Evolutionary conservation across 768 basidiomycete genomes (phyloP).

Genomic region (Xanthoconium stramineum): DNA sequence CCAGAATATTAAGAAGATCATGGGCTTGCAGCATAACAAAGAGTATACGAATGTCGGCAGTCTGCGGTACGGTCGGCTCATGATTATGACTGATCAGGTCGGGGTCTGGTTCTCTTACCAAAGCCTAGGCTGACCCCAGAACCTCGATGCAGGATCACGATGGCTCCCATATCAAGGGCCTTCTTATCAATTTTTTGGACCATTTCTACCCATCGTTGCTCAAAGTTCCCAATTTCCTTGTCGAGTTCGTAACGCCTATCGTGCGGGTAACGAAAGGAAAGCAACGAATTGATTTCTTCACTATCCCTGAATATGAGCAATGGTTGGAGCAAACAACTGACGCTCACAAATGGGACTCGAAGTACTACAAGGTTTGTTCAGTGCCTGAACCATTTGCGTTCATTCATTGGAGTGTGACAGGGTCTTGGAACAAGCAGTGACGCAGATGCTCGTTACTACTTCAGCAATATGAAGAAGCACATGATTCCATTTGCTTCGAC

Average conservation of each 20-base stretch:
- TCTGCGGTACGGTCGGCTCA: slow-evolving; percentile 89
- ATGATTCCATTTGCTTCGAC: slow-evolving; percentile 88
- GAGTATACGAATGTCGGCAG: slow-evolving; percentile 66
- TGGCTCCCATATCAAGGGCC: slow-evolving; percentile 99
- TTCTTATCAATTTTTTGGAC: slow-evolving; percentile 96
- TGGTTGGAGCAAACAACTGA: slow-evolving; percentile 82
- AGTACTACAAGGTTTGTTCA: slow-evolving; percentile 91
- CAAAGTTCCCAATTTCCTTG: slow-evolving; percentile 85
- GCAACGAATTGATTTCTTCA: slow-evolving; percentile 85
- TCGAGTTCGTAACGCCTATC: slow-evolving; percentile 98
- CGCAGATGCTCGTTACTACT: slow-evolving; percentile 89
- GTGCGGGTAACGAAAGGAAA: slow-evolving; percentile 87
- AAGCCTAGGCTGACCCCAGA: neutral
- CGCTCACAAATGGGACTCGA: slow-evolving; percentile 80
- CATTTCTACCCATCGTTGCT: slow-evolving; percentile 95
- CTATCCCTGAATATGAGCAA: slow-evolving; percentile 92
- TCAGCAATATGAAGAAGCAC: slow-evolving; percentile 87
- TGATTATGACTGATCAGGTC: slow-evolving; percentile 99
- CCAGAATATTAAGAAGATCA: slow-evolving; percentile 95
- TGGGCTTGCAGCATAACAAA: slow-evolving; percentile 94
- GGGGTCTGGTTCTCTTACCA: neutral
- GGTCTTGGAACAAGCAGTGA: slow-evolving; percentile 95
- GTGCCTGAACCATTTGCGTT: neutral
- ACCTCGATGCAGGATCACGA: slow-evolving; percentile 82
- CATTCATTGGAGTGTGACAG: slow-evolving; percentile 37